Base-by-base conservation (phyloP, 75 land plant species). In the Larix kaempferi region DNA sequence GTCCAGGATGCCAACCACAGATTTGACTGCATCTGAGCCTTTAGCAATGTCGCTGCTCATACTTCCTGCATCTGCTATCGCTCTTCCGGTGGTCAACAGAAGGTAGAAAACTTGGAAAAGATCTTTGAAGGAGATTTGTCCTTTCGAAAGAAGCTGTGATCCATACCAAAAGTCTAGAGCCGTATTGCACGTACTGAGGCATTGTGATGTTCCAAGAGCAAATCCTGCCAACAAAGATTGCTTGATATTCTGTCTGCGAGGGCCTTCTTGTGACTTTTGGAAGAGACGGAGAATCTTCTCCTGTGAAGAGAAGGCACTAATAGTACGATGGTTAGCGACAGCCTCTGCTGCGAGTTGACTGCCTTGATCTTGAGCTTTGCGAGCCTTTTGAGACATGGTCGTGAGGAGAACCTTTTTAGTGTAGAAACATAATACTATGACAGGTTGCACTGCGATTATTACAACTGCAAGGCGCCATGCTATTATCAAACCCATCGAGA, bases 391-490 rank as follows among this genome's bases (percentile, higher is more conserved):
- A 23, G 59, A 73, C 72, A 80, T 75, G 6, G 29, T 29, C 55
- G 77, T 82, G 71, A 78, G 76, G 27, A 77, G 16, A 37, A 78
- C 80, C 52, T 59, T 37, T 55, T 79, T 71, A 23, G 26, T 33
- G 80, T 81, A 81, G 75, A 76, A 76, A 62, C 83, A 81, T 14
- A 77, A 0, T 58, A 81, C 52, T 17, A 33, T 29, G 33, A 84
- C 60, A 25, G 86, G 86, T 77, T 84, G 86, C 3, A 81, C 58
- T 21, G 86, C 84, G 6, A 84, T 84, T 12, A 84, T 77, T 56
- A 84, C 83, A 17, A 84, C 16, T 1, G 86, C 86, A 33, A 84
- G 44, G 61, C 77, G 83, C 86, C 86, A 84, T 17, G 80, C 29
- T 57, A 75, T 77, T 19, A 77, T 72, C 37, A 84, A 58, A 2